A percentile compares a stretch with the other conserved stretches of the same genome.
Evolutionary conservation across 441 rosid genomes (phyloP).

Genomic region (Manihot esculenta): DNA sequence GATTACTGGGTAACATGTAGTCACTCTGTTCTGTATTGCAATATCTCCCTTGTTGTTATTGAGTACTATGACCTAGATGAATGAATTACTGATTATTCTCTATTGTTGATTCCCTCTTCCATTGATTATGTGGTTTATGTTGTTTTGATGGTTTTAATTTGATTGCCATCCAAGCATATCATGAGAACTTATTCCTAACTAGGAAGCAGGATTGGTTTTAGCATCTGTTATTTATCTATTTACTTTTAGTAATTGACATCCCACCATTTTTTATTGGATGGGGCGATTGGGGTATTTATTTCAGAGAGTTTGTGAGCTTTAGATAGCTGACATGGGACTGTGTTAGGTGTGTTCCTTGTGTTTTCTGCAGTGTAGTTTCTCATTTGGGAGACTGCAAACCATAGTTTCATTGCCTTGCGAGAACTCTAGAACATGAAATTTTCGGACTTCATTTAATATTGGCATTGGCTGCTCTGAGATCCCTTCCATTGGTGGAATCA

Average conservation of each 20-base stretch:
- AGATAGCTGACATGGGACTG: background rate
- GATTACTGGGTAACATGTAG: conserved; percentile 59
- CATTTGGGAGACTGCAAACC: background rate
- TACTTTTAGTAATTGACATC: too few relatives aligned
- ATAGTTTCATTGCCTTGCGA: background rate
- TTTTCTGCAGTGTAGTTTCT: background rate
- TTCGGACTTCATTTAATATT: background rate
- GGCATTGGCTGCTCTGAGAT: background rate
- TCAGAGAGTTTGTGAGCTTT: background rate
- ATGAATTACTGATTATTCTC: background rate
- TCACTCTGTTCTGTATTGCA: background rate
- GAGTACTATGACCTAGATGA: background rate
- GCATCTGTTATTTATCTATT: background rate
- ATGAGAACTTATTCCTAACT: background rate
- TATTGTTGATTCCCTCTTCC: background rate
- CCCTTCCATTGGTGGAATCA: background rate
- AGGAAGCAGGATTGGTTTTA: background rate
- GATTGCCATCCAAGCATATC: background rate
- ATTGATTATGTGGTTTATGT: background rate
- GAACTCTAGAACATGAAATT: background rate
- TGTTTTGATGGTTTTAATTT: background rate
- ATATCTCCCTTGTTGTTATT: background rate
- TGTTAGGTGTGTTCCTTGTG: background rate
- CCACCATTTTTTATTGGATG: background rate
- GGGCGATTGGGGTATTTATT: background rate